phyloP scores from a whole-genome alignment of 805 yeast genomes.

The Isabelozyma heimii region DNA sequence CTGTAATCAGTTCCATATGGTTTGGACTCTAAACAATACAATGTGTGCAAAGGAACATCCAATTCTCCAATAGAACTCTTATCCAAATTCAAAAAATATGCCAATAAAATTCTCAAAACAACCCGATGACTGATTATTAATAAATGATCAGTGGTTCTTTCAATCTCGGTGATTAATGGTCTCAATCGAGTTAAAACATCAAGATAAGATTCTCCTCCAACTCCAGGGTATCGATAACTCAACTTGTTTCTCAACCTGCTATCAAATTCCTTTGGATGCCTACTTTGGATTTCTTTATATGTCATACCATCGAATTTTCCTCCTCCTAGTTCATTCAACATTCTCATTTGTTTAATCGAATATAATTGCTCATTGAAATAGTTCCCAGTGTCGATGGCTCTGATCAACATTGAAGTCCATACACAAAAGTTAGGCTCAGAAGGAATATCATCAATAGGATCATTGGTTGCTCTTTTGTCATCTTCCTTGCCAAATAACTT shows the following conservation, averaged over 20 bases:
- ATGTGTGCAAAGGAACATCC: conserved; percentile 90
- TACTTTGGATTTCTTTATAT: conserved; percentile 74
- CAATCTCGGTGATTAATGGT: conserved; percentile 89
- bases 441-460: conserved; percentile 27
- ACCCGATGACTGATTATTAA: conserved; percentile 86
- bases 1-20: conserved; percentile 97
- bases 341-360: conserved; percentile 83
- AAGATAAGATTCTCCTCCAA: conserved; percentile 93
- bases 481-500: conserved; percentile 11
- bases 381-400: conserved; percentile 77
- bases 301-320: conserved; percentile 94
- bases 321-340: conserved; percentile 91
- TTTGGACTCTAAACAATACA: conserved; percentile 85
- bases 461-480: conserved; percentile 12
- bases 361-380: conserved; percentile 71
- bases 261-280: conserved; percentile 74
- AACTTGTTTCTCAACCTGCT: conserved; percentile 76
- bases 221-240: conserved; percentile 90
- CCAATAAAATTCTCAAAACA: conserved; percentile 81
- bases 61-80: conserved; percentile 80
- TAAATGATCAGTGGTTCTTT: conserved; percentile 84
- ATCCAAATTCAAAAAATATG: conserved; percentile 82
- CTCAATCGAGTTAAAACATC: conserved; percentile 89
- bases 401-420: conserved; percentile 84
- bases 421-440: conserved; percentile 78